Evolutionary conservation across 257 asterid species (phyloP).

Genomic region (Penstemon barbatus): DNA sequence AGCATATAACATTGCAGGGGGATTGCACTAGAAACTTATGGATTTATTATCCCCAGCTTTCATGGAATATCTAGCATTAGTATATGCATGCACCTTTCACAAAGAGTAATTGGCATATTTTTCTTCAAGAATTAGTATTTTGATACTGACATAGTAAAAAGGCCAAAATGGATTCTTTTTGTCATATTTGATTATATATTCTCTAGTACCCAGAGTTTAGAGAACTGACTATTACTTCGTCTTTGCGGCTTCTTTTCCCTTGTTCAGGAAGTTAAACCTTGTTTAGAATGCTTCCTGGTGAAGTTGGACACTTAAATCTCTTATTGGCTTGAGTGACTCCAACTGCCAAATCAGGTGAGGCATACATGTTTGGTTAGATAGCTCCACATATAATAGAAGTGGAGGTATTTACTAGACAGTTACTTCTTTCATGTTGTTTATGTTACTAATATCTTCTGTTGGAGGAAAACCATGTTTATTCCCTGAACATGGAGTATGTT

Average conservation of each 20-base stretch:
- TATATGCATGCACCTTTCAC: not conserved
- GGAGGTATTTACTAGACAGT: constrained; percentile 9
- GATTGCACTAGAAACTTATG: not conserved
- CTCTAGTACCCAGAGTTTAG: constrained; percentile 35
- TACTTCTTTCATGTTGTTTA: constrained; percentile 14
- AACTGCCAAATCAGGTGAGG: constrained; percentile 67
- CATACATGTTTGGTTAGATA: constrained; percentile 34
- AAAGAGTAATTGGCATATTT: not conserved
- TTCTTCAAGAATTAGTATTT: constrained; percentile 10
- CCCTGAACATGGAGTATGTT: constrained; percentile 1
- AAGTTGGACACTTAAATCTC: constrained; percentile 65
- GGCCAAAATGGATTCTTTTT: not conserved
- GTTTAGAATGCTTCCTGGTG: constrained; percentile 49
- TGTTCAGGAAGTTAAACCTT: constrained; percentile 55
- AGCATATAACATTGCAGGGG: not conserved
- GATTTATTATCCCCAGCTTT: not conserved
- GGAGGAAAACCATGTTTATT: constrained; percentile 19
- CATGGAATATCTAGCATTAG: constrained; percentile 14
- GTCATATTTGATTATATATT: constrained; percentile 27
- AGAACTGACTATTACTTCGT: constrained; percentile 44
- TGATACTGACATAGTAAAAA: not conserved
- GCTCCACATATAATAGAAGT: constrained; percentile 24
- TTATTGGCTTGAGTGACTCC: constrained; percentile 67
- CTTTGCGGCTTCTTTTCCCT: constrained; percentile 44
- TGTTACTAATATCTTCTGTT: constrained; percentile 19